Conservation (phyloP, 805 yeast genomes). For the Saturnispora silvae region DNA sequence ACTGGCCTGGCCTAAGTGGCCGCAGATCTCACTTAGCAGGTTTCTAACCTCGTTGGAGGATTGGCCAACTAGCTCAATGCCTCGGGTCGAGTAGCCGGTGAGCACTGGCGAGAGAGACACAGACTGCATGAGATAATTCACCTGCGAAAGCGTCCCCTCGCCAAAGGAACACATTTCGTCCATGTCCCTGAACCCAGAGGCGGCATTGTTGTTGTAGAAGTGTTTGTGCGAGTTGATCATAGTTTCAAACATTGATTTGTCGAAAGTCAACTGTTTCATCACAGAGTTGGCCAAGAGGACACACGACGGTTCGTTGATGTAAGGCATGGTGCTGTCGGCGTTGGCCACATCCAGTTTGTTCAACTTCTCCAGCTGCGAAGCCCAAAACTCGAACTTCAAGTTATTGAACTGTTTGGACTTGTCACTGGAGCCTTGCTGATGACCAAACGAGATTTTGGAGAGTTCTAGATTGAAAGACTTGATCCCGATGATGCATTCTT, state of each 20-base stretch:
- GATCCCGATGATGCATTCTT: constrained; percentile 53
- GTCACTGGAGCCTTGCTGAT: constrained; percentile 25
- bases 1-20: constrained; percentile 77
- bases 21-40: constrained; percentile 47
- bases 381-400: constrained; percentile 67
- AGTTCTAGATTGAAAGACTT: constrained; percentile 58
- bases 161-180: constrained; percentile 66
- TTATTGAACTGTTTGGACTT: constrained; percentile 29
- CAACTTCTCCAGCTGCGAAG: constrained; percentile 43
- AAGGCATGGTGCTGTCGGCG: constrained; percentile 23
- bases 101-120: constrained; percentile 44
- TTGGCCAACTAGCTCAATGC: constrained; percentile 36
- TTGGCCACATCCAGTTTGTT: constrained; percentile 21
- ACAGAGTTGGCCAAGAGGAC: constrained; percentile 45
- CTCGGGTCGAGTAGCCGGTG: constrained; percentile 37
- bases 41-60: constrained; percentile 28
- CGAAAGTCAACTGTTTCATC: constrained; percentile 39
- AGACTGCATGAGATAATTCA: constrained; percentile 57
- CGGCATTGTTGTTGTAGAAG: constrained; percentile 37
- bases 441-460: constrained; percentile 20
- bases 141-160: constrained; percentile 68
- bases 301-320: constrained; percentile 47
- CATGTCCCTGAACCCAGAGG: constrained; percentile 30
- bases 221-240: constrained; percentile 49
- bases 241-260: constrained; percentile 45